These are phyloP conservation scores for Xylaria sp. DNA, from an alignment of 495 filamentous ascomycete genomes.

Conservation along the genomic window DNA sequence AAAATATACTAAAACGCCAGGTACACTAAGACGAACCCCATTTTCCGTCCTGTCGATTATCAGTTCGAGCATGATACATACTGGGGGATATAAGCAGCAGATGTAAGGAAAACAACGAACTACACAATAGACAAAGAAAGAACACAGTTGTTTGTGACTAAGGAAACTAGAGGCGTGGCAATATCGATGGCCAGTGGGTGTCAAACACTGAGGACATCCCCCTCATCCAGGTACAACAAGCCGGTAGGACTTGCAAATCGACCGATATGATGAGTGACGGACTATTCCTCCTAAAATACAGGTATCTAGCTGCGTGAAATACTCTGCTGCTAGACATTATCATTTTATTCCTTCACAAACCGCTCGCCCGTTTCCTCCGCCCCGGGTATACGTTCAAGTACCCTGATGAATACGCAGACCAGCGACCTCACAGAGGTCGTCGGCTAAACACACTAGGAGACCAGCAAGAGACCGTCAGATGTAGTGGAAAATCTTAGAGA, in stretches of 20 bases:
- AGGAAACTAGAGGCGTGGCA: constrained; percentile 43
- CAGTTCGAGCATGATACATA: constrained; percentile 22
- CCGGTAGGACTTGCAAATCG: constrained; percentile 35
- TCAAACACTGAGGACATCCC: constrained; percentile 32
- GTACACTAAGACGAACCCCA: not conserved
- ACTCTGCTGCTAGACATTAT: constrained; percentile 38
- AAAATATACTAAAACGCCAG: not conserved
- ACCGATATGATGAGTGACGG: constrained; percentile 35
- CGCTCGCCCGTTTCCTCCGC: constrained; percentile 37
- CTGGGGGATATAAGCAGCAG: constrained; percentile 33
- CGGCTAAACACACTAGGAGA: constrained; percentile 25
- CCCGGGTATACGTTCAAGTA: constrained; percentile 44
- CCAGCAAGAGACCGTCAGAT: constrained; percentile 29
- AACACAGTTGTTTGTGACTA: constrained; percentile 41
- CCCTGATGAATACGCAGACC: constrained; percentile 38
- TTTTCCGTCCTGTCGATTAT: not conserved
- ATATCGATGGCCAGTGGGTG: constrained; percentile 35
- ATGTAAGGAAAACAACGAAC: constrained; percentile 36
- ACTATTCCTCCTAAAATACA: constrained; percentile 47
- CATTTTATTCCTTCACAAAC: constrained; percentile 40
- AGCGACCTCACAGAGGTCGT: constrained; percentile 37
- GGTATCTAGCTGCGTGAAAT: constrained; percentile 40
- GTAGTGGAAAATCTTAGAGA: constrained; percentile 28
- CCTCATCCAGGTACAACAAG: constrained; percentile 35
- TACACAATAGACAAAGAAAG: constrained; percentile 42